Percentiles rank a stretch among this genome's conserved stretches.
These are phyloP conservation scores for Coccomyxa sp. DNA, from an alignment of 139 green algal genomes.

Conservation along the genomic window DNA sequence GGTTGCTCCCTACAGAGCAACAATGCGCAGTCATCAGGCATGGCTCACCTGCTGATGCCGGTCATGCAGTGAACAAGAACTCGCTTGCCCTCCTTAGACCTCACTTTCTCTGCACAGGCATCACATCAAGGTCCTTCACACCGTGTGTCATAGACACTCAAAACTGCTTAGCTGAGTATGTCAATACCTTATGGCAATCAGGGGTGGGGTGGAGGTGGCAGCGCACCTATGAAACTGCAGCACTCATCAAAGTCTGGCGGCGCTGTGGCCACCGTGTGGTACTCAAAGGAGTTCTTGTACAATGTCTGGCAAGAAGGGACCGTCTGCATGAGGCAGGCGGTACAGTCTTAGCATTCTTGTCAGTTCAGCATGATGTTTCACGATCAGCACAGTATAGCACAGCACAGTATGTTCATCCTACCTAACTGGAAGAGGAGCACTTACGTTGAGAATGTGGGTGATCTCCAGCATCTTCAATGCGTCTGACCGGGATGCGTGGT, in stretches of 20 bases:
- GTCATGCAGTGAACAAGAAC: conserved; percentile 80
- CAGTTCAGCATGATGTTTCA: too few relatives aligned
- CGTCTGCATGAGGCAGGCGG: too few relatives aligned
- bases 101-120: neutral
- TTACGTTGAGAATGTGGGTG: conserved; percentile 83
- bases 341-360: too few relatives aligned
- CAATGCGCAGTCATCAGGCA: neutral
- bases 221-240: conserved; percentile 65
- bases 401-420: too few relatives aligned
- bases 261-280: conserved; percentile 57
- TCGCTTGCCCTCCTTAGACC: conserved; percentile 16
- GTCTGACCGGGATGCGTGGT: conserved; percentile 81
- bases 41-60: conserved; percentile 47
- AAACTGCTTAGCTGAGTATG: too few relatives aligned
- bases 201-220: too few relatives aligned
- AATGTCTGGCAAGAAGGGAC: conserved; percentile 76
- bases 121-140: neutral
- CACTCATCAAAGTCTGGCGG: conserved; percentile 72
- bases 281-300: conserved; percentile 91
- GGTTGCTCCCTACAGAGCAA: conserved; percentile 7
- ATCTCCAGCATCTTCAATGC: conserved; percentile 81
- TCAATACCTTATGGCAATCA: too few relatives aligned
- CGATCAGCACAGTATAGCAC: too few relatives aligned
- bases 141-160: too few relatives aligned
- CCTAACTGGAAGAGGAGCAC: too few relatives aligned